phyloP scores from a whole-genome alignment of 2,329 filamentous ascomycete genomes.

The Sporothrix brasiliensis region DNA sequence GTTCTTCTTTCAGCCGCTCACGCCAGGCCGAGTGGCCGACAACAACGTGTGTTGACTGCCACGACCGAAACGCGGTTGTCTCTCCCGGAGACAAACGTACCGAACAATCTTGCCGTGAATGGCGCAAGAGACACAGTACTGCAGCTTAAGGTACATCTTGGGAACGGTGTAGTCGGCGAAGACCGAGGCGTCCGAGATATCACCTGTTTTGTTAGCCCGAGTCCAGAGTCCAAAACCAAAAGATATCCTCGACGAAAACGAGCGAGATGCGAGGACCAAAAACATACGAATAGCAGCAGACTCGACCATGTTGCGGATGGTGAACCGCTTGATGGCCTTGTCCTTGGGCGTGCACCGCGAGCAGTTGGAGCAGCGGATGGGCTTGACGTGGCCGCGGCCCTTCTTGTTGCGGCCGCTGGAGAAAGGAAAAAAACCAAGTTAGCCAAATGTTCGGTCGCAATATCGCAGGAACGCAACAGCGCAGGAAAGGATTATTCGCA shows the following conservation, averaged over 20 bases:
- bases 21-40: constrained; percentile 36
- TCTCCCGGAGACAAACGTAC: constrained; percentile 72
- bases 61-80: constrained; percentile 53
- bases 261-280: neutral
- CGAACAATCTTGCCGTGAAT: constrained; percentile 99
- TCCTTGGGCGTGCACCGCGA: constrained; percentile 94
- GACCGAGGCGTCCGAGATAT: constrained; percentile 99
- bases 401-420: constrained; percentile 98
- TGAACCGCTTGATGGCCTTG: constrained; percentile 99
- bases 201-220: constrained; percentile 64
- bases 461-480: too few species aligned
- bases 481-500: too few species aligned
- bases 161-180: constrained; percentile 99
- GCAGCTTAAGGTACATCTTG: constrained; percentile 99
- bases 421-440: constrained; percentile 35
- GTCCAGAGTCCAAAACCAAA: neutral
- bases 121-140: constrained; percentile 99
- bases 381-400: constrained; percentile 99
- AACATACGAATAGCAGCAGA: constrained; percentile 98
- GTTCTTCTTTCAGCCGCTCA: constrained; percentile 52
- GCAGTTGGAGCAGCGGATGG: constrained; percentile 79
- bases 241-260: neutral
- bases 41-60: constrained; percentile 36
- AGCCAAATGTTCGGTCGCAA: constrained; percentile 29
- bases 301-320: constrained; percentile 99